Evolutionary conservation across 352 stramenopile species (phyloP).

Genomic region (Phytopythium litorale): DNA sequence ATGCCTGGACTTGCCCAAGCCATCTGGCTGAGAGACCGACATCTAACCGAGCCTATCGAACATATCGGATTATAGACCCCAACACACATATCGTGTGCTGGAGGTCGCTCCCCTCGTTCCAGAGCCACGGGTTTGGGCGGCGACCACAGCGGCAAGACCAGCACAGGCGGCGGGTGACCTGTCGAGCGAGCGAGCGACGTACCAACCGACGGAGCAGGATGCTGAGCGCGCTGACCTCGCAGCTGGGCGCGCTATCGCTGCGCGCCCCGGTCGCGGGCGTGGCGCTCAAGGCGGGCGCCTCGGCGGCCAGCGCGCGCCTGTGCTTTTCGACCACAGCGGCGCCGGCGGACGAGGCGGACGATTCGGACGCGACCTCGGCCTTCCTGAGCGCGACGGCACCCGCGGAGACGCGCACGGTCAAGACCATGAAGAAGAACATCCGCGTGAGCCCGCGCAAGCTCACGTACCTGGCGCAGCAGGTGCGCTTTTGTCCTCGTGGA

Average conservation of each 20-base stretch:
- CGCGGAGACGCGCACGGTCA: conserved; percentile 48
- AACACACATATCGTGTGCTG: neutral
- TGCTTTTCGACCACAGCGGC: conserved; percentile 37
- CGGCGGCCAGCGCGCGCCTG: conserved; percentile 5
- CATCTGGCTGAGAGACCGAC: no score
- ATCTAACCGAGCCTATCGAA: neutral
- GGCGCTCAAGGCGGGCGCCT: conserved; percentile 13
- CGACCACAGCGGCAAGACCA: neutral
- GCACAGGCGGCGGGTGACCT: no score
- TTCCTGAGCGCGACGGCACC: conserved; percentile 65
- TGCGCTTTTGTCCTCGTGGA: neutral
- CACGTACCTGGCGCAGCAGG: conserved; percentile 66
- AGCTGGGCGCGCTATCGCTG: conserved; percentile 57
- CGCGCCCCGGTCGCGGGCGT: conserved; percentile 26
- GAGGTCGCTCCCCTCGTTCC: neutral
- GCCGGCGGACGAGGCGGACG: conserved; percentile 14
- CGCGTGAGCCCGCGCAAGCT: conserved; percentile 80
- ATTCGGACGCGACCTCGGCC: conserved; percentile 40
- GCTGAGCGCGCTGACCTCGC: conserved; percentile 55
- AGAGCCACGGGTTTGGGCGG: neutral
- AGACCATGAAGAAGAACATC: conserved; percentile 82
- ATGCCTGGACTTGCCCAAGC: no score
- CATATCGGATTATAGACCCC: neutral
- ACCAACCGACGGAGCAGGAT: conserved; percentile 23
- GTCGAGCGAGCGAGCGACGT: no score